Conservation (phyloP, 805 yeast species). For the Metschnikowia aberdeeniae region DNA sequence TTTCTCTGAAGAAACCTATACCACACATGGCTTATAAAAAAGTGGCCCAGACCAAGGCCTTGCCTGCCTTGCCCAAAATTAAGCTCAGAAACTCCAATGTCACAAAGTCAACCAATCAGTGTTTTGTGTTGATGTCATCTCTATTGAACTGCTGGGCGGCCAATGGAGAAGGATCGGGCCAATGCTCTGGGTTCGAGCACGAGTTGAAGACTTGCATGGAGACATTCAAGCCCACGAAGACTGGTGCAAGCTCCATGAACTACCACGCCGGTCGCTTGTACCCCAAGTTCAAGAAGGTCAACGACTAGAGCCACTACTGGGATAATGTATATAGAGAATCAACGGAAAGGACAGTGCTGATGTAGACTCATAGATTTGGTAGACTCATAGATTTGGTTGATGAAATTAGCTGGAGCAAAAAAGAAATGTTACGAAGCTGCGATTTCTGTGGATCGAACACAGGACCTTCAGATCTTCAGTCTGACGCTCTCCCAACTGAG, state of each 20-base stretch:
- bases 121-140: constrained; percentile 78
- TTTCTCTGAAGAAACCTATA: constrained; percentile 6
- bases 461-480: constrained; percentile 17
- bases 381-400: not conserved
- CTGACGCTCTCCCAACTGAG: constrained; percentile 33
- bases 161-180: constrained; percentile 74
- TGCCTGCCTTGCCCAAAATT: constrained; percentile 72
- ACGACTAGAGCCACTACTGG: constrained; percentile 24
- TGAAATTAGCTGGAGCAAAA: no score
- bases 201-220: constrained; percentile 77
- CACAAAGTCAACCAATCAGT: constrained; percentile 60
- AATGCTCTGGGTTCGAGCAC: constrained; percentile 60
- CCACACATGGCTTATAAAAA: constrained; percentile 39
- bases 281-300: constrained; percentile 48
- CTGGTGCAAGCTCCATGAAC: constrained; percentile 44
- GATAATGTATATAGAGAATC: constrained; percentile 9
- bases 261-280: constrained; percentile 54
- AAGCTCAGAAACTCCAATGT: constrained; percentile 63
- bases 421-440: constrained; percentile 10
- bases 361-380: not conserved
- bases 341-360: not conserved
- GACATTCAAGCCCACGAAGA: constrained; percentile 35
- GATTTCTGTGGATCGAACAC: constrained; percentile 31
- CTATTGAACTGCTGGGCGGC: constrained; percentile 95
- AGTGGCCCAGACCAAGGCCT: constrained; percentile 36